Conservation (phyloP, 257 asterid species). For the Fraxinus americana region DNA sequence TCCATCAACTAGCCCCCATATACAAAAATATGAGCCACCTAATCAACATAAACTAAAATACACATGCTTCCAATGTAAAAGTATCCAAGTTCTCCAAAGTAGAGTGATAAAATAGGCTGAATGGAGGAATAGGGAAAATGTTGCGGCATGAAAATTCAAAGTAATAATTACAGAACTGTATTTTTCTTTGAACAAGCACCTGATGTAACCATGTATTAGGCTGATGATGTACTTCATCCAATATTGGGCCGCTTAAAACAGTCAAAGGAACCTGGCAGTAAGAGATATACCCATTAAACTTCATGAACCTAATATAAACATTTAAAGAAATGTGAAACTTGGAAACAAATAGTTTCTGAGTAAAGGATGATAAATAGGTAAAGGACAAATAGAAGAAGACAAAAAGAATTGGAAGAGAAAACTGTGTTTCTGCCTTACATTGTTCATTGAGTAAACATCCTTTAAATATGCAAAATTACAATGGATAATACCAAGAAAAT, state of each 20-base stretch:
- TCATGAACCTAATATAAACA: conserved; percentile 11
- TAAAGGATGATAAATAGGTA: neutral
- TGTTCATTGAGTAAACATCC: too few relatives aligned
- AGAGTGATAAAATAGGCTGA: conserved; percentile 8
- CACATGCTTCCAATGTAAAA: neutral
- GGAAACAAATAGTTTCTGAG: neutral
- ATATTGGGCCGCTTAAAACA: conserved; percentile 64
- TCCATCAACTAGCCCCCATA: too few relatives aligned
- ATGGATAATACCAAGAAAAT: too few relatives aligned
- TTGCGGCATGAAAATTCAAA: neutral
- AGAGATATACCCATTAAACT: conserved; percentile 23
- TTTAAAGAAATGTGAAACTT: conserved; percentile 19
- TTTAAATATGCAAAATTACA: too few relatives aligned
- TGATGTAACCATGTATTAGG: conserved; percentile 72
- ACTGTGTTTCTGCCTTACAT: too few relatives aligned
- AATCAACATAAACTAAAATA: neutral
- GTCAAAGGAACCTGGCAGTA: conserved; percentile 51
- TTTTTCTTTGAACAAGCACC: conserved; percentile 36
- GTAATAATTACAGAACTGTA: neutral
- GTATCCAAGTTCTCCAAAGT: conserved; percentile 1
- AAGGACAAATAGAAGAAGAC: too few relatives aligned
- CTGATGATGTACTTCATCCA: conserved; percentile 85
- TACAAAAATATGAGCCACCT: too few relatives aligned
- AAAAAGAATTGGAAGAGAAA: too few relatives aligned
- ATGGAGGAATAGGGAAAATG: conserved; percentile 16